Evolutionary conservation across 2,329 filamentous ascomycete genomes (phyloP).

Genomic region (Tricladium varicosporioides): DNA sequence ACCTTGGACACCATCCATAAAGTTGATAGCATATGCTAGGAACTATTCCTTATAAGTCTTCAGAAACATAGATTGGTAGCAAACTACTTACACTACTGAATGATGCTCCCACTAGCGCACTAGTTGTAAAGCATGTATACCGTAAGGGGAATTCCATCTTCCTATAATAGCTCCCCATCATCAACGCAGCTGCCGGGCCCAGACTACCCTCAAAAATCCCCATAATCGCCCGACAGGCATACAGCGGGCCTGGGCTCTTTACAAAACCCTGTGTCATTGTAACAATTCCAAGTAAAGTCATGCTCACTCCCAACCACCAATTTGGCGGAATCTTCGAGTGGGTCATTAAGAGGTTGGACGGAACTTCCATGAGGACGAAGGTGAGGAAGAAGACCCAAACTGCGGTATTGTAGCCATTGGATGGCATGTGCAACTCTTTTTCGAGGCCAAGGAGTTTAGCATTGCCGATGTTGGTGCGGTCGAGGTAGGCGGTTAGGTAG

Average conservation of each 20-base stretch:
- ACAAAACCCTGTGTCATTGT: slow-evolving; percentile 2
- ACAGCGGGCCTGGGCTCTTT: neutral
- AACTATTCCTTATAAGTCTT: slow-evolving; percentile 25
- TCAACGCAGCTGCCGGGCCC: slow-evolving; percentile 55
- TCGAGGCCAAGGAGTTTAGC: slow-evolving; percentile 22
- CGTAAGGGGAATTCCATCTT: neutral
- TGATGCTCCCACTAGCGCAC: neutral
- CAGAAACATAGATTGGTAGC: neutral
- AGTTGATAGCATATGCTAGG: slow-evolving; percentile 48
- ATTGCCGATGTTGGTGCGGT: slow-evolving; percentile 18
- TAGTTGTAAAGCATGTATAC: neutral
- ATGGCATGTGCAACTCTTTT: slow-evolving; percentile 23
- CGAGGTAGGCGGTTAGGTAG: neutral
- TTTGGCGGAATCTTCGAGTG: slow-evolving; percentile 39
- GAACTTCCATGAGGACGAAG: slow-evolving; percentile 21
- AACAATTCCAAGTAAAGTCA: neutral
- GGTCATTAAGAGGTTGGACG: slow-evolving; percentile 36
- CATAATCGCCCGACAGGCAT: slow-evolving; percentile 32
- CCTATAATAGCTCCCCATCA: slow-evolving; percentile 1
- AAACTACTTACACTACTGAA: neutral
- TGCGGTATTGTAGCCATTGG: slow-evolving; percentile 23
- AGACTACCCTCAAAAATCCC: slow-evolving; percentile 50
- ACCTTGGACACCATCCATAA: slow-evolving; percentile 54
- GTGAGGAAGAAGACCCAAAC: slow-evolving; percentile 24
- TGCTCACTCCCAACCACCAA: slow-evolving; percentile 50